Evolutionary conservation across 768 basidiomycete species (phyloP), one percentile per base, ranked within the genome.

Genomic region (Trametes elegans): DNA sequence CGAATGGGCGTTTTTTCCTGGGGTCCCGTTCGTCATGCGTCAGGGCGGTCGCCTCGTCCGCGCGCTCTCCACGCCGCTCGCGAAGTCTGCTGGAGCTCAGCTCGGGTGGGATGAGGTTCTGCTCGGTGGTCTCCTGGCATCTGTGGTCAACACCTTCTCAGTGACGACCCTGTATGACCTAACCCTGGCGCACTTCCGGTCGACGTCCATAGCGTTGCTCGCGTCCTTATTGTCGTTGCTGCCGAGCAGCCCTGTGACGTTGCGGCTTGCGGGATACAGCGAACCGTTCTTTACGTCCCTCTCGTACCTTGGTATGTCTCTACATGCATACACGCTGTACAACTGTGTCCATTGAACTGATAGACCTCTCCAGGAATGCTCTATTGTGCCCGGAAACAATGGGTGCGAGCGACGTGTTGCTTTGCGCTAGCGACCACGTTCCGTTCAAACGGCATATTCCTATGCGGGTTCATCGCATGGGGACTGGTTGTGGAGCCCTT

Each of bases 1-100:
- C 62, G 77, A 90, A 60, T 90, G 89, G 80, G 96, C 96, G 0
- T 98, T 93, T 69, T 79, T 93, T 58, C 88, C 91, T 2, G 90
- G 81, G 5, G 69, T 81, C 23, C 80, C 90, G 3, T 63, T 73
- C 10, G 44, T 88, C 45, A 77, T 92, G 69, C 74, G 79, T 2
- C 9, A 38, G 5, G 19, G 44, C 16, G 46, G 51, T 3, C 26
- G 32, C 13, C 24, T 57, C 18, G 5, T 46, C 7, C 34, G 45
- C 13, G 10, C 31, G 7, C 11, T 43, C 34, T 35, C 14, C 48
- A 11, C 14, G 11, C 1, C 24, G 10, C 21, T 26, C n/a, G 13
- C 32, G 36, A 16, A 23, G 10, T 3, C 18, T 3, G 14, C 21
- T 3, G 40, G 40, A 16, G 21, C 14, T 3, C 23, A 27, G 4